Percentiles rank a stretch among this genome's conserved stretches.
These are phyloP conservation scores for Porodaedalea pini DNA, from an alignment of 1,284 basidiomycete genomes.

Conservation along the genomic window DNA sequence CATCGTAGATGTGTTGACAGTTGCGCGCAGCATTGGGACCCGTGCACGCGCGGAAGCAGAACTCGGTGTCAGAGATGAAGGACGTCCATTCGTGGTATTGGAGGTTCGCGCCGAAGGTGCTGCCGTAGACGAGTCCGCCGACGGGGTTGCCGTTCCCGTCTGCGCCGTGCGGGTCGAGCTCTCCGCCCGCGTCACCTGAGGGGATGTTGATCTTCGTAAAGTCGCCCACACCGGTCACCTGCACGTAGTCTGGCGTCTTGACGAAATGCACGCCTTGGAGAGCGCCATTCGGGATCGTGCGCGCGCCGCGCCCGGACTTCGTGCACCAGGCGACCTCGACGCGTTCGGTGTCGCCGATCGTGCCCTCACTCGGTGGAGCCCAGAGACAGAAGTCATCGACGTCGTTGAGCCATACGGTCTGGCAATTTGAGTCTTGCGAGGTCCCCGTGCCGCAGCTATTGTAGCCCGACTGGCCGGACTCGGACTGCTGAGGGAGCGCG, in stretches of 20 bases:
- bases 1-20: constrained; percentile 42
- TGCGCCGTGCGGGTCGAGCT: constrained; percentile 34
- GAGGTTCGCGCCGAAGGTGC: constrained; percentile 35
- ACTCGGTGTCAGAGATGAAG: constrained; percentile 51
- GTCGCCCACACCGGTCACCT: constrained; percentile 34
- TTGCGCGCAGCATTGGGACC: constrained; percentile 51
- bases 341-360: constrained; percentile 47
- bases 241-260: constrained; percentile 45
- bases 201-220: constrained; percentile 30
- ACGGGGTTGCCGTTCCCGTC: constrained; percentile 49
- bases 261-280: constrained; percentile 44
- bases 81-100: constrained; percentile 33
- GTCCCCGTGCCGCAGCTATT: constrained; percentile 52
- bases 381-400: constrained; percentile 29
- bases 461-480: constrained; percentile 52
- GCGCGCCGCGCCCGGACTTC: constrained; percentile 42
- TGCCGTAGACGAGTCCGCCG: constrained; percentile 61
- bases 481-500: constrained; percentile 41
- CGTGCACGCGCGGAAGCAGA: constrained; percentile 62
- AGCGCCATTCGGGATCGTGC: constrained; percentile 44
- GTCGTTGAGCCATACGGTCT: constrained; percentile 52
- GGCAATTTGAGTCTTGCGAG: constrained; percentile 49
- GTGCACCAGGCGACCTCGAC: constrained; percentile 52
- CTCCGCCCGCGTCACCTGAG: constrained; percentile 35
- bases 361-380: constrained; percentile 34